Evolutionary conservation across 2,329 filamentous ascomycete species (phyloP), one percentile per base, ranked within the genome.

Genomic region (Hypoxylon sp.): DNA sequence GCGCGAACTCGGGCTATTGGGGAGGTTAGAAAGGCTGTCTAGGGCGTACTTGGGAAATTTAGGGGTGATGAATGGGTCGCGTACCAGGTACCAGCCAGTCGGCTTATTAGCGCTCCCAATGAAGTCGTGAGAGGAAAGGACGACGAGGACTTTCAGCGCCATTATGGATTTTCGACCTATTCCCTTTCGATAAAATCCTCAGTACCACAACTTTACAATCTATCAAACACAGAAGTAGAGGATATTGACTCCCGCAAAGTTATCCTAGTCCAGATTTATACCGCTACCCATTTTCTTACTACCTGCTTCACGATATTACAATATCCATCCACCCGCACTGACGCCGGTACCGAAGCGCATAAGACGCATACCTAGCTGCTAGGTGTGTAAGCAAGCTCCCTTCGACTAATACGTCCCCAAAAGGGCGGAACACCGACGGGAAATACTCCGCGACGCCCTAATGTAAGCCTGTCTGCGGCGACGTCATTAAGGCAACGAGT

Each of bases 31-130:
- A 11, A 29, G n/a, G 3, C 8, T 29, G 8, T 29, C 27, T 29
- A 29, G n/a, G n/a, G n/a, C n/a, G n/a, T n/a, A n/a, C n/a, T n/a
- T n/a, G n/a, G n/a, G n/a, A n/a, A n/a, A n/a, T n/a, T n/a, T n/a
- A n/a, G n/a, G n/a, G 34, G 32, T 2, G 19, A 21, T 8, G 2
- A 25, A 52, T 6, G 16, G 29, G 57, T 4, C 43, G 67, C 81
- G 51, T 80, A 90, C 88, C 73, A 93, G 80, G 75, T 87, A 93
- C 90, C 90, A 93, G 69, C 91, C 91, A 0, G 90, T 92, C 8
- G 85, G 84, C 73, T 81, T 81, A 73, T 81, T 81, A 46, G 82
- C 81, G 71, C 80, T 75, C 71, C 80, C 80, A 50, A 87, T 82
- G 76, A 81, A 78, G 74, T 76, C 78, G 76, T 86, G 83, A 65